These are phyloP conservation scores for Meyerozyma carpophila DNA, from an alignment of 1,139 yeast genomes.

Conservation along the genomic window DNA sequence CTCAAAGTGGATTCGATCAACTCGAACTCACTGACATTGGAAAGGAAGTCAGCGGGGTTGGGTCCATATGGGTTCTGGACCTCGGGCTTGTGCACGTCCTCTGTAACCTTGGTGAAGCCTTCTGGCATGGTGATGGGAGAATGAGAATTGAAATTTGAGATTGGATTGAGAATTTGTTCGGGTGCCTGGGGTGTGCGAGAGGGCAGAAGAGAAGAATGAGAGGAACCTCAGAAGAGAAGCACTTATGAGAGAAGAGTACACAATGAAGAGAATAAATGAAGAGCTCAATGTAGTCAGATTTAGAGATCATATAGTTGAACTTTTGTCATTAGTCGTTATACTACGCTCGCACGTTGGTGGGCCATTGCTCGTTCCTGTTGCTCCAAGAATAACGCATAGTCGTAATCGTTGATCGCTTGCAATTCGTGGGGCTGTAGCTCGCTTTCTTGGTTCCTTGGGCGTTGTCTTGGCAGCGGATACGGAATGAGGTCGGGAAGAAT, in stretches of 20 bases:
- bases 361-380: neutral
- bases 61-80: conserved; percentile 83
- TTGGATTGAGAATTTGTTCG: conserved; percentile 3
- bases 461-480: conserved; percentile 2
- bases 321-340: neutral
- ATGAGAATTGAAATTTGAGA: conserved; percentile 11
- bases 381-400: conserved; percentile 8
- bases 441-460: neutral
- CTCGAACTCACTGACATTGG: conserved; percentile 86
- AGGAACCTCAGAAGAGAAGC: too few relatives aligned
- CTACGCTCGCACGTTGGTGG: neutral
- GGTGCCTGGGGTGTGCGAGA: neutral
- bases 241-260: too few relatives aligned
- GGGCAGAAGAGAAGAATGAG: too few relatives aligned
- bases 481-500: conserved; percentile 28
- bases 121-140: conserved; percentile 13
- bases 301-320: too few relatives aligned
- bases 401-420: conserved; percentile 2
- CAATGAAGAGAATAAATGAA: too few relatives aligned
- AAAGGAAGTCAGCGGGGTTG: conserved; percentile 85
- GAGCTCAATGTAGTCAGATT: too few relatives aligned
- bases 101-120: conserved; percentile 45
- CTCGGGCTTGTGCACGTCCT: conserved; percentile 27
- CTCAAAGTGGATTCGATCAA: conserved; percentile 92
- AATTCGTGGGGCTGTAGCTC: neutral